Conservation (phyloP, 331 rosid species). For the Spiraea crenata region DNA sequence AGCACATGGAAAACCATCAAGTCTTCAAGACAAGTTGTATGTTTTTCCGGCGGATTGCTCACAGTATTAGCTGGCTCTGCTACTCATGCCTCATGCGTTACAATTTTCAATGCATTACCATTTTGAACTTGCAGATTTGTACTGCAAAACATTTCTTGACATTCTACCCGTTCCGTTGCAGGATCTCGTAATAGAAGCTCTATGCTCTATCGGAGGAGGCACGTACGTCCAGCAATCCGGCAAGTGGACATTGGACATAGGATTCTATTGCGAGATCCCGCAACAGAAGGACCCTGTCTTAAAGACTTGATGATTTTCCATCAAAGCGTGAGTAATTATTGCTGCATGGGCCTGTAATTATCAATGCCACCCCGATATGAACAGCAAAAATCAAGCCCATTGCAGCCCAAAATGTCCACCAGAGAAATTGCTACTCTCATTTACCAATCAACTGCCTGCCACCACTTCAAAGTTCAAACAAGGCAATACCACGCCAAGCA, state of each 20-base stretch:
- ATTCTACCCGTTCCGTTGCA: no score
- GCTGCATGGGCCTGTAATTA: not conserved
- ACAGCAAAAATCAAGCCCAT: no score
- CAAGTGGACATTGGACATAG: no score
- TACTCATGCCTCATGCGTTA: not conserved
- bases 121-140: not conserved
- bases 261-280: no score
- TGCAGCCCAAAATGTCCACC: not conserved
- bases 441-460: not conserved
- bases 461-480: not conserved
- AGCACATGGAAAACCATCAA: slow-evolving; percentile 14
- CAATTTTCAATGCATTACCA: not conserved
- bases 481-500: not conserved
- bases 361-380: not conserved
- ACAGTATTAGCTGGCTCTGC: slow-evolving; percentile 13
- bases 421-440: no score
- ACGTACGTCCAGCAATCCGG: no score
- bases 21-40: slow-evolving; percentile 9
- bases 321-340: not conserved
- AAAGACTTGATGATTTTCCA: no score
- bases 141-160: not conserved
- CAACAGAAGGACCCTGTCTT: no score
- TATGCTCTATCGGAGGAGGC: no score
- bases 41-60: slow-evolving; percentile 15
- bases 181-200: no score